phyloP scores from a whole-genome alignment of 2,329 filamentous ascomycete genomes.

The Pseudomassariella vexata region DNA sequence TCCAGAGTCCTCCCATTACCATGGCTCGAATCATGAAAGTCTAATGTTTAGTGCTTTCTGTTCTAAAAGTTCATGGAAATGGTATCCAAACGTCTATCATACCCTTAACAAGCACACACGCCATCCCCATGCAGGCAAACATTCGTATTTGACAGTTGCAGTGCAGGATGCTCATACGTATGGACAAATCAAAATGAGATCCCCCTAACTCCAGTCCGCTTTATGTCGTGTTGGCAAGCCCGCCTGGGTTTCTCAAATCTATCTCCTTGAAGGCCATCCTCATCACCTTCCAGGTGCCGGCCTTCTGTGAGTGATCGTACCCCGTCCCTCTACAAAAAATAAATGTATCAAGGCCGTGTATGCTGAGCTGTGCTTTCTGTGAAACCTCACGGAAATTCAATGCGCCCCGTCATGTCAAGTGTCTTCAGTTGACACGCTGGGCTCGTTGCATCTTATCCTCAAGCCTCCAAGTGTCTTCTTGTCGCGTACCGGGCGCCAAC shows the following conservation, averaged over 20 bases:
- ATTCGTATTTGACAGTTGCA: conserved; percentile 10
- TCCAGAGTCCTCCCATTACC: no score
- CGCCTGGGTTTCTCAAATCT: conserved; percentile 4
- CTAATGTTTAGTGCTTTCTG: no score
- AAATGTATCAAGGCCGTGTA: no score
- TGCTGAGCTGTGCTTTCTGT: no score
- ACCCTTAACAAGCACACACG: no score
- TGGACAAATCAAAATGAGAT: conserved; percentile 7
- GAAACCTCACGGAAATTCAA: no score
- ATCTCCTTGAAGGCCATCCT: conserved; percentile 1
- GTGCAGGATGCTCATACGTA: conserved; percentile 10
- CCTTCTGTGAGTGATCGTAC: neutral
- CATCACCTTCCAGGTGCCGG: neutral
- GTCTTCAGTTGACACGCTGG: conserved; percentile 3
- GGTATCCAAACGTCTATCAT: no score
- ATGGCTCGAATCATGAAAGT: no score
- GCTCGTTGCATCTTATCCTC: conserved; percentile 29
- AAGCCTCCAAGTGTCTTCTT: conserved; percentile 75
- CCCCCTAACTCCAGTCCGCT: conserved; percentile 16
- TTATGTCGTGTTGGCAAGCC: conserved; percentile 13
- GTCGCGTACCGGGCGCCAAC: conserved; percentile 74
- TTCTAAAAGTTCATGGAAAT: no score
- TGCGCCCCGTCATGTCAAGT: neutral
- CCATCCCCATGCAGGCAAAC: no score
- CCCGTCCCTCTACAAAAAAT: conserved; percentile 3